A percentile compares a stretch with the other conserved stretches of the same genome.
Evolutionary conservation across 23 red algal species (phyloP).

Genomic region (Cyanidioschyzon merolae): DNA sequence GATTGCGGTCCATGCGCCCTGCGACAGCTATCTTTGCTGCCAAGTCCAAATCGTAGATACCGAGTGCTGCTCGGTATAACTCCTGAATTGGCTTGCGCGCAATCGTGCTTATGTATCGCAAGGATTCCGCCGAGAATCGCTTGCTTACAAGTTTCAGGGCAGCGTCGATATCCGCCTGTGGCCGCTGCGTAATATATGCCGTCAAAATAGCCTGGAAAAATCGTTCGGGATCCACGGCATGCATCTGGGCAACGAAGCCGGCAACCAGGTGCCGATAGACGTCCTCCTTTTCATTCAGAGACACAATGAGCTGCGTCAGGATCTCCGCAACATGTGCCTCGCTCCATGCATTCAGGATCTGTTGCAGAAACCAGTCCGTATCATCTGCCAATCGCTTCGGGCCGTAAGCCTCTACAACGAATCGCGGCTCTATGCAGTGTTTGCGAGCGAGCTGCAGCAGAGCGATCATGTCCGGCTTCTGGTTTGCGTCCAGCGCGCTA

Average conservation of each 20-base stretch:
- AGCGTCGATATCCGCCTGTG: constrained; percentile 15
- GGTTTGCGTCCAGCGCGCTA: neutral
- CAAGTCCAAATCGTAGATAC: constrained; percentile 45
- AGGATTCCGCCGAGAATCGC: constrained; percentile 29
- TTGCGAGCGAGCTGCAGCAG: constrained; percentile 39
- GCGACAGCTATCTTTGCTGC: constrained; percentile 34
- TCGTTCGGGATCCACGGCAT: neutral
- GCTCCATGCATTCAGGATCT: constrained; percentile 17
- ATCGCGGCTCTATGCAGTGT: constrained; percentile 53
- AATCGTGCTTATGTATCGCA: constrained; percentile 43
- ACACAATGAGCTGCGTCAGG: constrained; percentile 32
- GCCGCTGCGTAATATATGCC: constrained; percentile 22
- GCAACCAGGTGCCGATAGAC: neutral
- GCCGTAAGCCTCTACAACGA: constrained; percentile 35
- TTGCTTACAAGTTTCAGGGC: constrained; percentile 6
- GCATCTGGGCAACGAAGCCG: neutral
- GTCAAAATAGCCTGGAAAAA: constrained; percentile 28
- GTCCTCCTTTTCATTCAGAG: neutral
- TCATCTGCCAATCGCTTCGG: constrained; percentile 23
- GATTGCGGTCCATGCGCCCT: constrained; percentile 47
- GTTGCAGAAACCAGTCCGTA: constrained; percentile 22
- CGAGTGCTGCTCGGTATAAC: constrained; percentile 53
- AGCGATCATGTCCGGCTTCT: constrained; percentile 16
- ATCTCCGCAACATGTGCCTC: constrained; percentile 12
- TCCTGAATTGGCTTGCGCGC: constrained; percentile 24